Evolutionary conservation across 495 filamentous ascomycete species (phyloP).

Genomic region (Alectoria sarmentosa): DNA sequence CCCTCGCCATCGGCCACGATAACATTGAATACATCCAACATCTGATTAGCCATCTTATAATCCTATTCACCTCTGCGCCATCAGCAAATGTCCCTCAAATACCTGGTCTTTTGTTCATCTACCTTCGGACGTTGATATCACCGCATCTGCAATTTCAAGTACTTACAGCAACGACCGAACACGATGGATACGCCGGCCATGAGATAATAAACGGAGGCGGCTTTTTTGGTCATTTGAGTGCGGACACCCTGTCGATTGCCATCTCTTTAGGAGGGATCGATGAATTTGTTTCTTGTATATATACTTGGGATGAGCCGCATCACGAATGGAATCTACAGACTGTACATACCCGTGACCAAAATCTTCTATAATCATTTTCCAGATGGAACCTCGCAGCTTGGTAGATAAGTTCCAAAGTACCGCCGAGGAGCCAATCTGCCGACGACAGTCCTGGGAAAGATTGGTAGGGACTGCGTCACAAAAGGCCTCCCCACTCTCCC

Average conservation of each 20-base stretch:
- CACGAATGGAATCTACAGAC: not conserved
- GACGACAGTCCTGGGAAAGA: too few relatives aligned
- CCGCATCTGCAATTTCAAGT: not conserved
- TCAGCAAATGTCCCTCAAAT: not conserved
- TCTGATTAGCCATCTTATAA: not conserved
- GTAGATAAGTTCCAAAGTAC: too few relatives aligned
- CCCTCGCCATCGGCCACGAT: not conserved
- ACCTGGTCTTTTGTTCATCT: not conserved
- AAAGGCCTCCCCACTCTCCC: too few relatives aligned
- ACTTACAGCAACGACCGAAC: not conserved
- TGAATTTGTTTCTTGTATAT: not conserved
- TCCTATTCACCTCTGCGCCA: not conserved
- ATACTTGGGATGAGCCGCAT: not conserved
- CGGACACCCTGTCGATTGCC: not conserved
- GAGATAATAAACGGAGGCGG: not conserved
- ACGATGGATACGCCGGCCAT: not conserved
- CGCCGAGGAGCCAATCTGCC: too few relatives aligned
- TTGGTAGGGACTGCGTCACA: too few relatives aligned
- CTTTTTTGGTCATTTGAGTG: not conserved
- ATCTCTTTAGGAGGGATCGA: not conserved
- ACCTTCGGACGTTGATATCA: not conserved
- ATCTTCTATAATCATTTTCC: not conserved
- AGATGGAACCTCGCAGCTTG: too few relatives aligned
- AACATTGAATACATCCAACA: not conserved
- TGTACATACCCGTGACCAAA: not conserved